These are phyloP conservation scores for Vicia sativa DNA, from an alignment of 306 rosid species.

Conservation along the genomic window DNA sequence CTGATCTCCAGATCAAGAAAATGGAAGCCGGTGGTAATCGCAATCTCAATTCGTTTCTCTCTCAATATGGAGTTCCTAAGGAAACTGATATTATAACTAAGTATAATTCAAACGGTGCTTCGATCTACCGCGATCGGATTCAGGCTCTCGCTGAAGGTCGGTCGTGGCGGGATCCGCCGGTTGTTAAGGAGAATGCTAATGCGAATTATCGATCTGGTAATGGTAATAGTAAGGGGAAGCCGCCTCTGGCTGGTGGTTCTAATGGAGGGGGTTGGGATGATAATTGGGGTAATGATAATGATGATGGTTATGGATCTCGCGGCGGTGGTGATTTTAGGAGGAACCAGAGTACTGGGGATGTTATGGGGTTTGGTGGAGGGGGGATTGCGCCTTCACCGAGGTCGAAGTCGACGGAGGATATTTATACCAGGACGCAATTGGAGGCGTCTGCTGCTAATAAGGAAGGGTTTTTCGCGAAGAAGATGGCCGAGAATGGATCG, in stretches of 20 bases:
- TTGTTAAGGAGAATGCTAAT: conserved; percentile 59
- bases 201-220: conserved; percentile 37
- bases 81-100: conserved; percentile 86
- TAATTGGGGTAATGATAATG: conserved; percentile 77
- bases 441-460: conserved; percentile 92
- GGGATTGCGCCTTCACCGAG: conserved; percentile 52
- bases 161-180: conserved; percentile 92
- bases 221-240: conserved; percentile 57
- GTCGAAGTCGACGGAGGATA: conserved; percentile 85
- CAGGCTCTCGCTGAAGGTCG: conserved; percentile 91
- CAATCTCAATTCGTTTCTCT: conserved; percentile 71
- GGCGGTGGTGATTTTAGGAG: conserved; percentile 64
- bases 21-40: conserved; percentile 97
- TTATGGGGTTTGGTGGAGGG: conserved; percentile 50
- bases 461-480: conserved; percentile 70
- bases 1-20: conserved; percentile 94
- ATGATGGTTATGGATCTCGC: conserved; percentile 57
- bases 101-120: conserved; percentile 86
- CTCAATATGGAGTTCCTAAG: conserved; percentile 72
- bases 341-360: conserved; percentile 78
- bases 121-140: conserved; percentile 81
- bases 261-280: conserved; percentile 81
- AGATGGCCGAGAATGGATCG: conserved; percentile 68
- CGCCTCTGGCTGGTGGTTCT: conserved; percentile 54
- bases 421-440: conserved; percentile 63